Percentiles rank a stretch among this genome's conserved stretches.
phyloP scores from a whole-genome alignment of 305 asterid species.

The Plantago lanceolata region DNA sequence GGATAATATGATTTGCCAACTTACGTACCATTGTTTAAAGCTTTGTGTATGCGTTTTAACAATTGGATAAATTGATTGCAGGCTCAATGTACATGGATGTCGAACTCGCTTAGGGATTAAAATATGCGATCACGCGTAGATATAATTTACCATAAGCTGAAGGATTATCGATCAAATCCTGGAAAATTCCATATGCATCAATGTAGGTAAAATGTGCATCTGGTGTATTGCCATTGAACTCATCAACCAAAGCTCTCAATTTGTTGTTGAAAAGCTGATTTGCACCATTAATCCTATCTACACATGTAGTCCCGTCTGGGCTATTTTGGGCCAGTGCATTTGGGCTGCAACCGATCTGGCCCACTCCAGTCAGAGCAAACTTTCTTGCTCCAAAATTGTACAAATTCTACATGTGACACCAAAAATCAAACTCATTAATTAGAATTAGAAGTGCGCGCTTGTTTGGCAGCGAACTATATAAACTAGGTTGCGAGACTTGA shows the following conservation, averaged over 20 bases:
- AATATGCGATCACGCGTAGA: too few relatives aligned
- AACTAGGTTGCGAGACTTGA: background rate
- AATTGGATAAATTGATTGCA: too few relatives aligned
- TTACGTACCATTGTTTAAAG: too few relatives aligned
- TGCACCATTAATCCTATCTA: constrained; percentile 55
- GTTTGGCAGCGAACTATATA: too few relatives aligned
- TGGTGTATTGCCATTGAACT: constrained; percentile 43
- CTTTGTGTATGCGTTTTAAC: too few relatives aligned
- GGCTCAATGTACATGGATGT: too few relatives aligned
- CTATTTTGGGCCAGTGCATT: constrained; percentile 79
- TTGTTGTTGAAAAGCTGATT: constrained; percentile 55
- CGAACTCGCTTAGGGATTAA: too few relatives aligned
- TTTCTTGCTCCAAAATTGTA: constrained; percentile 72
- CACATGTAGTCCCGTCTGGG: constrained; percentile 66
- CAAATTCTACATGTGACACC: constrained; percentile 33
- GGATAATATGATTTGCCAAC: too few relatives aligned
- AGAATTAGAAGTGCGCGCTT: too few relatives aligned
- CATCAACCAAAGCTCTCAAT: constrained; percentile 50
- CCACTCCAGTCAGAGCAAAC: constrained; percentile 56
- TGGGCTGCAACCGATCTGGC: constrained; percentile 87
- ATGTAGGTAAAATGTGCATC: constrained; percentile 63
- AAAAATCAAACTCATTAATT: background rate
- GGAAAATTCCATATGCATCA: constrained; percentile 66
- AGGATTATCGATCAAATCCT: constrained; percentile 59
- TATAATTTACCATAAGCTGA: constrained; percentile 60